These are phyloP conservation scores for Schoenoplectus triqueter DNA, from an alignment of 202 grass and related monocot species.

Conservation along the genomic window DNA sequence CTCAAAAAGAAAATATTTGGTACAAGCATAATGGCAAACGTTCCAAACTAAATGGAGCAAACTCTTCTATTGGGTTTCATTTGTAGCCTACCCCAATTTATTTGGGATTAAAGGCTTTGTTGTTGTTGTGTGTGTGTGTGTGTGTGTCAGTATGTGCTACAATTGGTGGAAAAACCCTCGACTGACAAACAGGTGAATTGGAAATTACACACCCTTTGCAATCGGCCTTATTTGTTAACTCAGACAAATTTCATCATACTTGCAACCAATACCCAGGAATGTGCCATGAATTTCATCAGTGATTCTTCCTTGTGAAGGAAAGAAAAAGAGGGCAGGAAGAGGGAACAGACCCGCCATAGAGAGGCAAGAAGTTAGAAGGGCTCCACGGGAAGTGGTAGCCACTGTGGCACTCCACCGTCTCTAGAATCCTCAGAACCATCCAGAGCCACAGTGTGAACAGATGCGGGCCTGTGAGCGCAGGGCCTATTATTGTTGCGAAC, in stretches of 20 bases:
- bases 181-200: neutral
- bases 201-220: neutral
- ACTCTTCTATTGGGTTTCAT: neutral
- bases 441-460: constrained; percentile 84
- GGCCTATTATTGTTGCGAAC: constrained; percentile 75
- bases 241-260: constrained; percentile 7
- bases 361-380: constrained; percentile 89
- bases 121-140: neutral
- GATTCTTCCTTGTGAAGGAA: neutral
- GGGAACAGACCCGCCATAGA: constrained; percentile 81
- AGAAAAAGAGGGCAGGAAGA: neutral
- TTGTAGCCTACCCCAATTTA: no score
- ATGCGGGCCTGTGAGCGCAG: constrained; percentile 91
- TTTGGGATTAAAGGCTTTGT: no score
- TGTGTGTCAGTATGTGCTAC: neutral
- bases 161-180: neutral
- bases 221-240: neutral
- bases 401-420: constrained; percentile 93
- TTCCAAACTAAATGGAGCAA: neutral
- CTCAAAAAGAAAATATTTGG: neutral
- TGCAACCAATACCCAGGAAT: neutral
- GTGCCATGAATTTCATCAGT: neutral
- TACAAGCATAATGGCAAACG: neutral
- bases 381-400: constrained; percentile 97
- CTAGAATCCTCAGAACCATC: constrained; percentile 82